Evolutionary conservation across 495 filamentous ascomycete species (phyloP).

Genomic region (Xanthoparmelia taractica): DNA sequence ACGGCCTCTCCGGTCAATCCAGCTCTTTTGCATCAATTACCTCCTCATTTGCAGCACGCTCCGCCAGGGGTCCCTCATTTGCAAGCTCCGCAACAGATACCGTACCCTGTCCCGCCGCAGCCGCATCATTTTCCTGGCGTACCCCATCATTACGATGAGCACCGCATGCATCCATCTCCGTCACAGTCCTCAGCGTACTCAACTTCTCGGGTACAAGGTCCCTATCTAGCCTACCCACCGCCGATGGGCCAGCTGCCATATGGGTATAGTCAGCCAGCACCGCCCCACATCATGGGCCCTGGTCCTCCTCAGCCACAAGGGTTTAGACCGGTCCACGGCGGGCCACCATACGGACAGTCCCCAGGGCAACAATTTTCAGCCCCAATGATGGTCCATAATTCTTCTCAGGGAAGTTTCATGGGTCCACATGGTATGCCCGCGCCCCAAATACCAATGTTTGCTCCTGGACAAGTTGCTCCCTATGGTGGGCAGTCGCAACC

Average conservation of each 20-base stretch:
- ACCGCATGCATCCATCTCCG: slow-evolving; percentile 77
- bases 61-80: slow-evolving; percentile 30
- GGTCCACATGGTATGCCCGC: slow-evolving; percentile 49
- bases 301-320: slow-evolving; percentile 45
- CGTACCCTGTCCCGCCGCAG: slow-evolving; percentile 59
- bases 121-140: slow-evolving; percentile 53
- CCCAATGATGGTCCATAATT: slow-evolving; percentile 76
- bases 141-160: slow-evolving; percentile 66
- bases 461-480: slow-evolving; percentile 57
- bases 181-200: slow-evolving; percentile 69
- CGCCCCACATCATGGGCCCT: slow-evolving; percentile 61
- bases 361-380: slow-evolving; percentile 58
- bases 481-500: slow-evolving; percentile 57
- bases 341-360: slow-evolving; percentile 55
- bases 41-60: slow-evolving; percentile 48
- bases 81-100: slow-evolving; percentile 58
- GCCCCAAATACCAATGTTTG: slow-evolving; percentile 68
- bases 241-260: slow-evolving; percentile 64
- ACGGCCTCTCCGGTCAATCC: slow-evolving; percentile 43
- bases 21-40: slow-evolving; percentile 66
- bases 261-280: slow-evolving; percentile 63
- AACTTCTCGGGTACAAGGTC: slow-evolving; percentile 67
- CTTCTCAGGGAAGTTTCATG: slow-evolving; percentile 51
- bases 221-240: slow-evolving; percentile 61
- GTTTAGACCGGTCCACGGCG: slow-evolving; percentile 43